Base-by-base conservation (phyloP, 371 early-diverging fungal genomes). In the Parasitella parasitica region DNA sequence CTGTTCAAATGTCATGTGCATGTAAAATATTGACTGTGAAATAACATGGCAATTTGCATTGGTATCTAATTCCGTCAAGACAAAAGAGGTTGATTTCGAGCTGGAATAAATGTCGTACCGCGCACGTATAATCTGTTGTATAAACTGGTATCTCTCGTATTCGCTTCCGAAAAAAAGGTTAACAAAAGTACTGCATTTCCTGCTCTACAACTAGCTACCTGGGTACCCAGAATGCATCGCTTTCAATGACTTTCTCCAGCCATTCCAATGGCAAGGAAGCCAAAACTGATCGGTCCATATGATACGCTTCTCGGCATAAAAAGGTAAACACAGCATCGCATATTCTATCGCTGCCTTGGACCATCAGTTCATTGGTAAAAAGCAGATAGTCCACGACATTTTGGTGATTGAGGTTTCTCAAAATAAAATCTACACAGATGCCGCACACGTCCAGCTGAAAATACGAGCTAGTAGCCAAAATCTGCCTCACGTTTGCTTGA, bases 211-310 rank as follows among this genome's bases (percentile, higher is more conserved):
- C 0, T 1, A 2, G 18, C 70, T 65, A 77, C 81, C 73, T 81
- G 38, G 84, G 83, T 4, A 82, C 86, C 79, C 81, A 88, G 60
- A 90, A 87, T 5, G 86, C 82, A 69, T 90, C 89, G 56, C 81
- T 79, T 46, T 78, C 82, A 35, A 90, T 66, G 1, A 88, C 70
- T 37, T 78, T 77, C 52, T 81, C 73, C 12, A 88, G 48, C 87
- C 88, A 88, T 38, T 66, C 54, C 12, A 78, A 57, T 6, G 87
- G 85, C 46, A 88, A 58, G 32, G 61, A 54, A 22, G 63, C 71
- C 34, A 87, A 61, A 12, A 64, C 55, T 20, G 48, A 27, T 0
- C 66, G 20, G n/a, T 67, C 66, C 70, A 76, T 75, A n/a, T 60
- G 43, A 53, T 71, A 85, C 0, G 82, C 86, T 57, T 87, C 86